Percentiles rank a stretch among this genome's conserved stretches.
These are phyloP conservation scores for Venturia asperata DNA, from an alignment of 2,329 filamentous ascomycete genomes.

Conservation along the genomic window DNA sequence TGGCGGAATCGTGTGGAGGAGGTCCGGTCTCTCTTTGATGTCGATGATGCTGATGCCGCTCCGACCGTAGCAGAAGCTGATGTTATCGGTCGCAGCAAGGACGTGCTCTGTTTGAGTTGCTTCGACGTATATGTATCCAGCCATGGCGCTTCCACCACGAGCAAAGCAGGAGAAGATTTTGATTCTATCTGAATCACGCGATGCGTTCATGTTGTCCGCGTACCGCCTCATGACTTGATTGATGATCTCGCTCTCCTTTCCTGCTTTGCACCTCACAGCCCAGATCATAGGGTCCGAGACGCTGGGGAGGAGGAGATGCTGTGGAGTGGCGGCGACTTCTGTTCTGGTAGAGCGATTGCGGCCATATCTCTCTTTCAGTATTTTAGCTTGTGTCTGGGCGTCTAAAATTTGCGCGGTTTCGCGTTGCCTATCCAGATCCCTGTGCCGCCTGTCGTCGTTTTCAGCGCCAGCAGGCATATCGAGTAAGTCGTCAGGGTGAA, in stretches of 20 bases:
- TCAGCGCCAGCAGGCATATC: conserved; percentile 67
- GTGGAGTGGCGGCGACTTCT: conserved; percentile 72
- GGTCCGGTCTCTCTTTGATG: conserved; percentile 94
- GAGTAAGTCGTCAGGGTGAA: conserved; percentile 81
- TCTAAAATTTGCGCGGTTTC: conserved; percentile 84
- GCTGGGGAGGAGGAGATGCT: conserved; percentile 78
- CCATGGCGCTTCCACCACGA: conserved; percentile 71
- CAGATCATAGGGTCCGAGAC: conserved; percentile 95
- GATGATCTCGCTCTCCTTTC: conserved; percentile 89
- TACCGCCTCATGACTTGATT: conserved; percentile 83
- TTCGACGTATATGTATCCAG: conserved; percentile 92
- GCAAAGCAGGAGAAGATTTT: conserved; percentile 89
- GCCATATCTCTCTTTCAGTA: conserved; percentile 81
- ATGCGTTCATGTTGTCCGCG: conserved; percentile 63
- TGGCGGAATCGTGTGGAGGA: conserved; percentile 83
- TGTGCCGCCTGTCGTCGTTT: conserved; percentile 84
- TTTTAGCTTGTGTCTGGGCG: conserved; percentile 85
- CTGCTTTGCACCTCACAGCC: conserved; percentile 86
- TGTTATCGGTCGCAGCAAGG: conserved; percentile 69
- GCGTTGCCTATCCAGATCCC: conserved; percentile 86
- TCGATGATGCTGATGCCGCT: conserved; percentile 82
- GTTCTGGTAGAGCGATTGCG: conserved; percentile 61
- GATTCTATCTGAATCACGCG: conserved; percentile 61
- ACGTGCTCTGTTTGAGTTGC: conserved; percentile 83
- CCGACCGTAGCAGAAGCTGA: conserved; percentile 84